phyloP scores from a whole-genome alignment of 2,329 filamentous ascomycete genomes.

The Phyllosticta citriasiana region DNA sequence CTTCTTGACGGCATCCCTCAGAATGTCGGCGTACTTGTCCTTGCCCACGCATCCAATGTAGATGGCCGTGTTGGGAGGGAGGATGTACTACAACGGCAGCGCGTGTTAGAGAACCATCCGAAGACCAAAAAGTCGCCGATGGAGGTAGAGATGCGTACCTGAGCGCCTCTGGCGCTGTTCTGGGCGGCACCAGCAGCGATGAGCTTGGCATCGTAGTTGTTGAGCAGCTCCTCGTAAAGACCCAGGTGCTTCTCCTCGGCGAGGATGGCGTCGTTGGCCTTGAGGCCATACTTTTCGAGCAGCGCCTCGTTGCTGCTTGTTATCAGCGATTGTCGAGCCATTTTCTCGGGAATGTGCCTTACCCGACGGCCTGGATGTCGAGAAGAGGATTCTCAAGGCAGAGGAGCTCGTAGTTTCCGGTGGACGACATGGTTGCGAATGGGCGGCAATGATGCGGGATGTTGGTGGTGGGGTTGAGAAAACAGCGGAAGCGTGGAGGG shows the following conservation, averaged over 20 bases:
- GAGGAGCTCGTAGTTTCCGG: constrained; percentile 77
- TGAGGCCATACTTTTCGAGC: constrained; percentile 85
- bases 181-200: constrained; percentile 94
- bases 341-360: constrained; percentile 19
- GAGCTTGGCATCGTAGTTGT: constrained; percentile 85
- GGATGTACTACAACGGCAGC: constrained; percentile 60
- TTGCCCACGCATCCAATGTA: constrained; percentile 91
- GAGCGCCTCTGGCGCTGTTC: constrained; percentile 91
- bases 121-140: not conserved
- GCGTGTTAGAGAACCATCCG: constrained; percentile 2
- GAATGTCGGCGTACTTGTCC: constrained; percentile 88
- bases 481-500: not conserved
- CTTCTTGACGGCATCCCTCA: constrained; percentile 74
- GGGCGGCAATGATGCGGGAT: not conserved
- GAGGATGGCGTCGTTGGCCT: constrained; percentile 95
- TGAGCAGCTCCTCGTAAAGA: constrained; percentile 87
- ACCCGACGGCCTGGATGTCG: constrained; percentile 81
- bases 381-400: constrained; percentile 97
- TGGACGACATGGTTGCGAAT: constrained; percentile 54
- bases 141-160: constrained; percentile 38
- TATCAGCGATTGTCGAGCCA: constrained; percentile 10
- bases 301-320: constrained; percentile 62
- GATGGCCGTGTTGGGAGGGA: constrained; percentile 78
- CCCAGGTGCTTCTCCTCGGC: constrained; percentile 82
- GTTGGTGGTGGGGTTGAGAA: constrained; percentile 2